phyloP scores from a whole-genome alignment of 768 basidiomycete species.

The Suillus subaureus region DNA sequence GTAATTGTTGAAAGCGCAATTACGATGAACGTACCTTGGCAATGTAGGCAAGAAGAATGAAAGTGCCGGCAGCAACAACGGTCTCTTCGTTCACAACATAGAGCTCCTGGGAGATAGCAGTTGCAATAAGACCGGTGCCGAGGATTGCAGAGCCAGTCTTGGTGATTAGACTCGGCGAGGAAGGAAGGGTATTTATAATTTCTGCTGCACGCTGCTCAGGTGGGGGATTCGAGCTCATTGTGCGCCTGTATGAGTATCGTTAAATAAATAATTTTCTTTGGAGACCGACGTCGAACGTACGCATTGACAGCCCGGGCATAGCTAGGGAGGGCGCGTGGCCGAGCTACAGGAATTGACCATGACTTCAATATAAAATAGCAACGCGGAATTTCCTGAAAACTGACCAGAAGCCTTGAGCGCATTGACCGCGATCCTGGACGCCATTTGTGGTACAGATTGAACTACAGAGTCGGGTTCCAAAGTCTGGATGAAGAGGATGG shows the following conservation, averaged over 20 bases:
- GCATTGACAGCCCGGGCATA: constrained; percentile 47
- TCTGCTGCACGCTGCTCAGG: constrained; percentile 88
- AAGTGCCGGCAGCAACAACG: constrained; percentile 81
- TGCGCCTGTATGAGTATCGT: constrained; percentile 48
- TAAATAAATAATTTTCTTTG: constrained; percentile 10
- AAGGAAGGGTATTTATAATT: constrained; percentile 86
- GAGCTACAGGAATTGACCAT: constrained; percentile 39
- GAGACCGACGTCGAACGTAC: constrained; percentile 38
- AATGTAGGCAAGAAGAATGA: constrained; percentile 81
- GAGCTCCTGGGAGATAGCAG: constrained; percentile 95
- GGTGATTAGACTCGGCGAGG: constrained; percentile 84
- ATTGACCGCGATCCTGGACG: constrained; percentile 71
- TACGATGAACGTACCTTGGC: constrained; percentile 61
- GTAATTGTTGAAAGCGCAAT: constrained; percentile 6
- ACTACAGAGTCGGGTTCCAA: constrained; percentile 12
- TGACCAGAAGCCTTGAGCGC: constrained; percentile 63
- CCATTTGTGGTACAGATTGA: constrained; percentile 43
- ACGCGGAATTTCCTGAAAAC: constrained; percentile 15
- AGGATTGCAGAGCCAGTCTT: constrained; percentile 94
- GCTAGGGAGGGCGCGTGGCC: constrained; percentile 54
- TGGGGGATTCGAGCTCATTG: constrained; percentile 69
- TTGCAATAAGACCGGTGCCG: constrained; percentile 84
- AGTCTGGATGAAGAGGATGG: constrained; percentile 12
- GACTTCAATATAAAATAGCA: not conserved
- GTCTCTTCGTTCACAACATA: constrained; percentile 98